phyloP scores from a whole-genome alignment of 106 monocot genomes.

The Cymbidium sinense region DNA sequence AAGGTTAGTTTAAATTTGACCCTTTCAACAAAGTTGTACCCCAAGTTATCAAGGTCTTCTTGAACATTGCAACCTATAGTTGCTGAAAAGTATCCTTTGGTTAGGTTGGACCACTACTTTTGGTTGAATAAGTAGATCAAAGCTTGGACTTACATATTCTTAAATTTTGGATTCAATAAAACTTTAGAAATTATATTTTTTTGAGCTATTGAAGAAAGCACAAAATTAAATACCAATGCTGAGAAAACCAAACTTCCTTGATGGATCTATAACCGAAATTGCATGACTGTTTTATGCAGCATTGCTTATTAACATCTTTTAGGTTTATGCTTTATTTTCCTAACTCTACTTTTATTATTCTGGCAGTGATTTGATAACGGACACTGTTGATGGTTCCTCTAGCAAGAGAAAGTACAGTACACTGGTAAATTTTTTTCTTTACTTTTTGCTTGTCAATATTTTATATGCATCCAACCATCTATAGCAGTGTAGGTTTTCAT shows the following conservation, averaged over 20 bases:
- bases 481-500: neutral
- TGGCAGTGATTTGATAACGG: conserved; percentile 41
- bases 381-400: conserved; percentile 28
- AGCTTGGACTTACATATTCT: neutral
- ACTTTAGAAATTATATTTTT: neutral
- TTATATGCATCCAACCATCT: neutral
- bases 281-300: neutral
- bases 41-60: too few relatives aligned
- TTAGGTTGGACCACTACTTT: too few relatives aligned
- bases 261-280: neutral
- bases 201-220: neutral
- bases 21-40: too few relatives aligned
- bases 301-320: neutral
- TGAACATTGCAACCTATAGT: too few relatives aligned
- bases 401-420: conserved; percentile 52
- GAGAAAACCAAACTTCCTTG: neutral
- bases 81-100: too few relatives aligned
- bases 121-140: neutral
- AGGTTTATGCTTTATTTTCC: neutral
- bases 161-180: neutral
- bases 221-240: neutral
- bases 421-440: conserved; percentile 27
- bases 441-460: neutral
- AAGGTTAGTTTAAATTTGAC: too few relatives aligned
- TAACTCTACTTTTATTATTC: neutral